Percentiles rank a stretch among this genome's conserved stretches.
phyloP scores from a whole-genome alignment of 176 grass and related monocot genomes.

The Olyra latifolia region DNA sequence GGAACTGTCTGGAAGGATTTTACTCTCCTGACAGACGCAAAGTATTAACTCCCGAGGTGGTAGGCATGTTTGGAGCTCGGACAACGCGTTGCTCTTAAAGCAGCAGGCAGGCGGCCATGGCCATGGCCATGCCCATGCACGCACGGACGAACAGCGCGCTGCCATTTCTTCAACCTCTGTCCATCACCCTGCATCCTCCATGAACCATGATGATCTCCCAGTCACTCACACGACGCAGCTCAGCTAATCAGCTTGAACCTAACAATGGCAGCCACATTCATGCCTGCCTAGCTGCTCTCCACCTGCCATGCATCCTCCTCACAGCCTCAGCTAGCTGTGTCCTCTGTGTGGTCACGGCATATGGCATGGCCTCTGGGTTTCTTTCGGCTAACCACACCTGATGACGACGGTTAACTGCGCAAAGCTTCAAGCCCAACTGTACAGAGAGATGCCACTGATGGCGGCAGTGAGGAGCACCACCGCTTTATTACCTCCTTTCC shows the following conservation, averaged over 20 bases:
- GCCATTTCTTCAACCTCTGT: background rate
- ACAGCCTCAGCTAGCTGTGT: background rate
- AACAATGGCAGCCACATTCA: background rate
- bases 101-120: background rate
- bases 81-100: background rate
- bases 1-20: too few species aligned
- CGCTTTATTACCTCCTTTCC: background rate
- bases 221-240: background rate
- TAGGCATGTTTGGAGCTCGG: background rate
- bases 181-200: background rate
- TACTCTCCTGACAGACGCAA: too few species aligned
- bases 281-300: background rate
- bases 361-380: background rate
- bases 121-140: too few species aligned
- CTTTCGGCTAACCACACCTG: background rate
- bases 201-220: background rate
- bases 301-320: background rate
- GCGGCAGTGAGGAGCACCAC: background rate
- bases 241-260: background rate
- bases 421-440: background rate
- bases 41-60: too few species aligned
- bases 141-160: background rate
- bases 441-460: background rate
- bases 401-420: constrained; percentile 19
- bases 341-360: background rate